Evolutionary conservation across 2,329 filamentous ascomycete genomes (phyloP).

Genomic region (Alternaria arbusti): DNA sequence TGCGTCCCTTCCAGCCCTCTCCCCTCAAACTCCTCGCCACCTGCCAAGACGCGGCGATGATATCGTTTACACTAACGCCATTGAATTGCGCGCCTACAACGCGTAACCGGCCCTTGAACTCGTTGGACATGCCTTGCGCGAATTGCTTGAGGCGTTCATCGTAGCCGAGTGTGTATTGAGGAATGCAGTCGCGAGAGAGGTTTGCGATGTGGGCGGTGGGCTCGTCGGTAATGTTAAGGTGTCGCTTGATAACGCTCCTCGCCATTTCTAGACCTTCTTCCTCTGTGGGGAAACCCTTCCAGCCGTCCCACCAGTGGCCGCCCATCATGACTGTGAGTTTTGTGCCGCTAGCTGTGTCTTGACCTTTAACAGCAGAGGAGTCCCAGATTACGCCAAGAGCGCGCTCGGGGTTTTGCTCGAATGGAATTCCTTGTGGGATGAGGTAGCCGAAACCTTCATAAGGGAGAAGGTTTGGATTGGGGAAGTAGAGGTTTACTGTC

Average conservation of each 20-base stretch:
- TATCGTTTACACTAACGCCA: constrained; percentile 59
- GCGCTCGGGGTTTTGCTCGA: constrained; percentile 77
- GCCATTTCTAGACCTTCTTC: constrained; percentile 74
- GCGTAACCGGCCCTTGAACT: constrained; percentile 68
- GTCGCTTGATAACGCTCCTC: constrained; percentile 70
- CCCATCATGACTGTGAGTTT: constrained; percentile 95
- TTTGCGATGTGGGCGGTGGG: constrained; percentile 68
- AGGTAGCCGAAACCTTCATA: constrained; percentile 87
- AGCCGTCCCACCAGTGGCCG: constrained; percentile 86
- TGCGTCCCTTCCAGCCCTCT: constrained; percentile 38
- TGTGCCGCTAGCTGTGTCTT: constrained; percentile 69
- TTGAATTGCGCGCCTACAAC: constrained; percentile 61
- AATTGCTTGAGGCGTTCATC: constrained; percentile 61
- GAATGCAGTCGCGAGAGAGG: constrained; percentile 76
- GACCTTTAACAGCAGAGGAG: constrained; percentile 67
- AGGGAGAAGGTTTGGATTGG: constrained; percentile 67
- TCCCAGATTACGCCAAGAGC: constrained; percentile 94
- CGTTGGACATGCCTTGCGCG: constrained; percentile 62
- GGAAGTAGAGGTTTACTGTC: constrained; percentile 90
- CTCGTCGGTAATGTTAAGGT: constrained; percentile 72
- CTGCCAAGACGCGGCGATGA: constrained; percentile 62
- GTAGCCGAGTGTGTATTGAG: constrained; percentile 88
- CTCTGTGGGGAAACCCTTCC: constrained; percentile 66
- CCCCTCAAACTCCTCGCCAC: constrained; percentile 52
- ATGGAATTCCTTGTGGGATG: constrained; percentile 75